Conservation (phyloP, 1,139 yeast species). For the Saccharomyces hybrid region DNA sequence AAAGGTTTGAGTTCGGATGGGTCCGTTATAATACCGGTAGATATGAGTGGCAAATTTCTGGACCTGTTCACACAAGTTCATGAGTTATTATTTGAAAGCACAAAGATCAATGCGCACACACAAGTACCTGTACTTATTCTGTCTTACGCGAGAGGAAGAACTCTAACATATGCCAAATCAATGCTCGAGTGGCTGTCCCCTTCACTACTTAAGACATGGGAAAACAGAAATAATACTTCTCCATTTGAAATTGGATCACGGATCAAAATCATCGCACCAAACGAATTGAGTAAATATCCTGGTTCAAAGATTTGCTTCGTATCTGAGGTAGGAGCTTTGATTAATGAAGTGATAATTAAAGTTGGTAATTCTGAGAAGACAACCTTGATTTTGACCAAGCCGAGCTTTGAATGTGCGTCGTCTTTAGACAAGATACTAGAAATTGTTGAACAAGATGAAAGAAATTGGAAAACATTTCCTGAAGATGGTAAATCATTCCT, state of each 20-base stretch:
- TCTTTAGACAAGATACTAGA: slow-evolving; percentile 35
- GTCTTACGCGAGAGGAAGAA: slow-evolving; percentile 73
- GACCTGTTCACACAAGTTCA: slow-evolving; percentile 72
- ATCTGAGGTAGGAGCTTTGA: slow-evolving; percentile 51
- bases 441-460: slow-evolving; percentile 49
- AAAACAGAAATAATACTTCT: slow-evolving; percentile 50
- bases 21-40: slow-evolving; percentile 73
- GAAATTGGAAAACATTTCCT: slow-evolving; percentile 31
- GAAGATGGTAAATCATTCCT: slow-evolving; percentile 28
- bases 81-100: slow-evolving; percentile 33
- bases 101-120: slow-evolving; percentile 16
- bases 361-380: slow-evolving; percentile 60
- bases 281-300: slow-evolving; percentile 47
- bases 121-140: slow-evolving; percentile 64
- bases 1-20: slow-evolving; percentile 48
- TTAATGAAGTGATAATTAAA: slow-evolving; percentile 36
- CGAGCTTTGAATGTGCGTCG: slow-evolving; percentile 7
- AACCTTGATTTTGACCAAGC: slow-evolving; percentile 56
- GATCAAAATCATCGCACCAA: slow-evolving; percentile 52
- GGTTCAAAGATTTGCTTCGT: slow-evolving; percentile 83
- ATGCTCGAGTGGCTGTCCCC: slow-evolving; percentile 96
- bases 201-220: slow-evolving; percentile 75
- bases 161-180: slow-evolving; percentile 74
- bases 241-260: slow-evolving; percentile 59
- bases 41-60: slow-evolving; percentile 75